Evolutionary conservation across 352 stramenopile genomes (phyloP).

Genomic region (Plasmopara viticola): DNA sequence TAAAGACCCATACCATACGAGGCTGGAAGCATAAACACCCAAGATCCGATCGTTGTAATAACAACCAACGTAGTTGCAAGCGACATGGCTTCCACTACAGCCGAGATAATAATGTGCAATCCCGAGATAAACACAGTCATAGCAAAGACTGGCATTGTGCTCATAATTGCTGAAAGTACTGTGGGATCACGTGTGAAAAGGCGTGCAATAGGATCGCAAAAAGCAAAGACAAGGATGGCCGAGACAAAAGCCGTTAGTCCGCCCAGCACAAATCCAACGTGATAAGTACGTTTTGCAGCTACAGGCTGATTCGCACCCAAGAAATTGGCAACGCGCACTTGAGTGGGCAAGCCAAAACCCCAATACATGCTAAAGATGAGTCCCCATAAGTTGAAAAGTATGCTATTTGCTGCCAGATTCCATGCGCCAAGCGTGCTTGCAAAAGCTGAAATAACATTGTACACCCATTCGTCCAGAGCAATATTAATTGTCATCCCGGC

Average conservation of each 20-base stretch:
- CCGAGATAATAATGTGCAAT: slow-evolving; percentile 69
- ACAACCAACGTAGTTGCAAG: slow-evolving; percentile 60
- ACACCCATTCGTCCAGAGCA: slow-evolving; percentile 73
- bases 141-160: slow-evolving; percentile 64
- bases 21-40: slow-evolving; percentile 58
- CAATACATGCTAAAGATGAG: slow-evolving; percentile 82
- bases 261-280: slow-evolving; percentile 61
- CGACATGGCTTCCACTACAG: slow-evolving; percentile 76
- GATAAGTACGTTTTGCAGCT: slow-evolving; percentile 47
- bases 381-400: slow-evolving; percentile 79
- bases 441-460: slow-evolving; percentile 69
- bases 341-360: slow-evolving; percentile 72
- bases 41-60: slow-evolving; percentile 64
- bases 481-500: slow-evolving; percentile 75
- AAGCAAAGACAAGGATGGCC: slow-evolving; percentile 42
- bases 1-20: slow-evolving; percentile 58
- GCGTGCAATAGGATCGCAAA: slow-evolving; percentile 37
- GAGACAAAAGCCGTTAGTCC: slow-evolving; percentile 47
- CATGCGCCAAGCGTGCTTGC: slow-evolving; percentile 52
- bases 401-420: slow-evolving; percentile 71
- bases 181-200: slow-evolving; percentile 65
- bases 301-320: slow-evolving; percentile 57
- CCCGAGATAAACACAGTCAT: slow-evolving; percentile 66
- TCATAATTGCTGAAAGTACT: slow-evolving; percentile 42
- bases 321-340: slow-evolving; percentile 74